Percentiles rank a stretch among this genome's conserved stretches.
phyloP scores from a whole-genome alignment of 2,329 filamentous ascomycete species.

The Penicillium psychrosexuale region DNA sequence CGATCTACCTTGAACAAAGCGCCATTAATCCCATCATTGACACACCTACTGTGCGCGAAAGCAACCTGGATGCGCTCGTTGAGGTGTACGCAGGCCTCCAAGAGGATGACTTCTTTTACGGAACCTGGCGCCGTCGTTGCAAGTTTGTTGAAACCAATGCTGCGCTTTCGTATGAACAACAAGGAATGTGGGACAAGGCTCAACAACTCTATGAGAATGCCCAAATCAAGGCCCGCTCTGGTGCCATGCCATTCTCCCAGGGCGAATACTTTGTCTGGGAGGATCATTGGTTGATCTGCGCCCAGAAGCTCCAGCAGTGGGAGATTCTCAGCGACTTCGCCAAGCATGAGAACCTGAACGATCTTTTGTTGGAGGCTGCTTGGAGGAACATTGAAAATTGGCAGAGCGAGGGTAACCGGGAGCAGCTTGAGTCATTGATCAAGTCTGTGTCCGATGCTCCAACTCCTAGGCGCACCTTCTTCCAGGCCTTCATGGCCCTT shows the following conservation, averaged over 20 bases:
- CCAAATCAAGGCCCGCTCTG: slow-evolving; percentile 94
- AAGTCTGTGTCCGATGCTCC: slow-evolving; percentile 98
- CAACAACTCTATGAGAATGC: slow-evolving; percentile 95
- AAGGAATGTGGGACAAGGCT: slow-evolving; percentile 98
- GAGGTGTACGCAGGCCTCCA: slow-evolving; percentile 87
- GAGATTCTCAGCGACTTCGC: slow-evolving; percentile 96
- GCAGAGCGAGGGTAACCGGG: slow-evolving; percentile 79
- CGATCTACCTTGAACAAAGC: slow-evolving; percentile 84
- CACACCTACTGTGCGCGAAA: slow-evolving; percentile 80
- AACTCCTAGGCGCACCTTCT: slow-evolving; percentile 89
- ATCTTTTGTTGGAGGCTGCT: slow-evolving; percentile 88
- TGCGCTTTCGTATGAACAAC: slow-evolving; percentile 95
- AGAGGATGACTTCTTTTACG: slow-evolving; percentile 96
- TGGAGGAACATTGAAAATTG: slow-evolving; percentile 97
- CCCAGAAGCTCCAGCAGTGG: slow-evolving; percentile 98
- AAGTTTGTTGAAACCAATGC: slow-evolving; percentile 98
- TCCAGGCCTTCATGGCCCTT: slow-evolving; percentile 96
- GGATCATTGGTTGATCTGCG: slow-evolving; percentile 97
- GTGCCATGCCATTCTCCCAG: slow-evolving; percentile 92
- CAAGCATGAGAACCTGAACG: slow-evolving; percentile 98
- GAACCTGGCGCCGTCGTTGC: slow-evolving; percentile 90
- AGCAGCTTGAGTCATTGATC: slow-evolving; percentile 87
- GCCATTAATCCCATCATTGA: slow-evolving; percentile 82
- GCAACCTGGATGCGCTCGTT: slow-evolving; percentile 91
- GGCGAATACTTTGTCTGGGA: slow-evolving; percentile 99